Base-by-base conservation (phyloP, 768 basidiomycete genomes). In the Cubamyces sp. region DNA sequence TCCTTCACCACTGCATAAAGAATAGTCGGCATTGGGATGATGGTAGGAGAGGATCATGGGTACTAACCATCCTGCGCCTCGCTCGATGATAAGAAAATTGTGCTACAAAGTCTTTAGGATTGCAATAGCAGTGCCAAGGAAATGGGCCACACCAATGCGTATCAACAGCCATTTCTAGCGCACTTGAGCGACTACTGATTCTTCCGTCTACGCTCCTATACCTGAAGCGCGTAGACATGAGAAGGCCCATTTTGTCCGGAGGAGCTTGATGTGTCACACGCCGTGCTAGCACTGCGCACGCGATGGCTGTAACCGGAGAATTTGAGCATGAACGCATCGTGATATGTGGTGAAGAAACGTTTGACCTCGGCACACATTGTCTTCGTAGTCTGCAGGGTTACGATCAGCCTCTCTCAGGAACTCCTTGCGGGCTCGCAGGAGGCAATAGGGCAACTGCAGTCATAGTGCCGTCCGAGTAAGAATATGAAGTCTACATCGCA, bases 81-180 rank as follows among this genome's bases (percentile, higher is more conserved):
- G 49, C 72, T 85, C 0, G 92, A 94, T 12, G 92, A 92, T 45
- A 95, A 74, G 72, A 95, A 94, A 66, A 91, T 90, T 8, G 85
- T 82, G 64, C 91, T 92, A 54, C 7, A 19, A 54, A 48, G 15
- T 26, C 28, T 28, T 37, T 54, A 54, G 54, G 50, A 53, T 14
- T 62, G 42, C 28, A 50, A 4, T 28, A 39, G 49, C 11, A 63
- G 3, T 15, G 2, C 28, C n/a, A 48, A 11, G 25, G 19, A 40
- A 7, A 60, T 62, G 18, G n/a, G n/a, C n/a, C 69, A 48, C 69
- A 93, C 92, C 93, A 92, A 68, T 93, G 85, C 54, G 91, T 84
- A 73, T 97, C 95, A 64, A 96, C 91, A 19, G 95, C 94, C 72
- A 87, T 77, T 73, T 97, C 95, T 48, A 96, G 78, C 7, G 90